These are phyloP conservation scores for Trichaptum fuscoviolaceum DNA, from an alignment of 768 basidiomycete genomes.

Conservation along the genomic window DNA sequence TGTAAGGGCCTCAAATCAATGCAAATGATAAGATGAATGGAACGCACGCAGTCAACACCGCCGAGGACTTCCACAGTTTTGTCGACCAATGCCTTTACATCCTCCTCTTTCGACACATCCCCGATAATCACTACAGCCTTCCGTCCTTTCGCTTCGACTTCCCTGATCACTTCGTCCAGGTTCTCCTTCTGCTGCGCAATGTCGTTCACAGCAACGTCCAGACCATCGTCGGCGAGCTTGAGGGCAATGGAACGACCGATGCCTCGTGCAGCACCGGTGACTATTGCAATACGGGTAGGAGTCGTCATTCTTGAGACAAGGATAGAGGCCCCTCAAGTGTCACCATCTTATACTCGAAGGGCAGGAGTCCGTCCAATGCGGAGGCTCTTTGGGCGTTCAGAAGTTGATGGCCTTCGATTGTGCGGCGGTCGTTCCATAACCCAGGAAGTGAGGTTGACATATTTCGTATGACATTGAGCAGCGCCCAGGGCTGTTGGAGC, in stretches of 20 bases:
- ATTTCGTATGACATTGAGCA: too few species aligned
- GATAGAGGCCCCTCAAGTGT: not conserved
- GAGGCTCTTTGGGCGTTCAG: too few species aligned
- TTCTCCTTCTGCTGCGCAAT: not conserved
- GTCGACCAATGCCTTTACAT: conserved; percentile 38
- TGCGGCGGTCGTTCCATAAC: too few species aligned
- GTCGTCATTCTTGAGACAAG: not conserved
- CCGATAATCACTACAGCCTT: conserved; percentile 24
- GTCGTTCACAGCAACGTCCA: not conserved
- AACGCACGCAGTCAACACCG: conserved; percentile 33
- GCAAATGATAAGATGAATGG: not conserved
- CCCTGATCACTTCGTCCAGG: conserved; percentile 12
- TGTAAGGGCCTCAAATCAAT: conserved; percentile 11
- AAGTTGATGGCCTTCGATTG: too few species aligned
- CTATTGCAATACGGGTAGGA: conserved; percentile 18
- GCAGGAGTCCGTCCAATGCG: too few species aligned
- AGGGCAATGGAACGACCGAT: conserved; percentile 23
- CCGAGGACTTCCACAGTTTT: conserved; percentile 28
- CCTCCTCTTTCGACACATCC: conserved; percentile 37
- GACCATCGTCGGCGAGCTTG: conserved; percentile 21
- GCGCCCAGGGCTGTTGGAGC: conserved; percentile 86
- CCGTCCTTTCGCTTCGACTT: conserved; percentile 19
- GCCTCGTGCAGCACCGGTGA: conserved; percentile 23
- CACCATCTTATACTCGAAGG: too few species aligned
- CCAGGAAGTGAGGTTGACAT: too few species aligned